phyloP scores from a whole-genome alignment of 768 basidiomycete genomes.

The Strobilomyces echinocephalus region DNA sequence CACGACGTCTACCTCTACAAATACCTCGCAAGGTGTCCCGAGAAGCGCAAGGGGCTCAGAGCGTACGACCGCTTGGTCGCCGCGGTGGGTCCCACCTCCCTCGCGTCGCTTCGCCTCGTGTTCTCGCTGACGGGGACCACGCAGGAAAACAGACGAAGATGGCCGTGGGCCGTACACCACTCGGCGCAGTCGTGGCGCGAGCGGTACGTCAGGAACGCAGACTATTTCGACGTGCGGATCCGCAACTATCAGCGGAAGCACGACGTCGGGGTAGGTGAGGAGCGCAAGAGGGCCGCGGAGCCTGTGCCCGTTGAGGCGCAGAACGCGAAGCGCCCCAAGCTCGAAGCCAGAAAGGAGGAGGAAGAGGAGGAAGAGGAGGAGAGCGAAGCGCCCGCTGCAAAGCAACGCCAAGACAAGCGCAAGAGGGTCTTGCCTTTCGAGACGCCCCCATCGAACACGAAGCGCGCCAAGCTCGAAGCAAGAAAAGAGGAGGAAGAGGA shows the following conservation, averaged over 20 bases:
- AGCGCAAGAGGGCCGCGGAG: conserved; percentile 2
- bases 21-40: conserved; percentile 48
- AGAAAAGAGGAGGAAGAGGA: too few species aligned
- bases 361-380: background rate
- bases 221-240: conserved; percentile 41
- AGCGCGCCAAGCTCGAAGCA: conserved; percentile 8
- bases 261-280: background rate
- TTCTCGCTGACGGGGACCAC: background rate
- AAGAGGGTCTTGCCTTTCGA: conserved; percentile 8
- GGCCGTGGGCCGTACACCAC: conserved; percentile 52
- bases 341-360: background rate
- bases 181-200: conserved; percentile 62
- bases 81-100: conserved; percentile 38
- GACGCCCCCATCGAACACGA: background rate
- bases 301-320: background rate
- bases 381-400: conserved; percentile 5
- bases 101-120: too few species aligned
- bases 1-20: conserved; percentile 43
- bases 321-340: conserved; percentile 9
- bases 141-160: conserved; percentile 36
- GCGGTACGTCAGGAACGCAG: conserved; percentile 47
- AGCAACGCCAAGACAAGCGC: background rate
- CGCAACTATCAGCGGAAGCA: conserved; percentile 35
- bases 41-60: conserved; percentile 43
- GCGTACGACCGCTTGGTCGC: conserved; percentile 41